phyloP scores from a whole-genome alignment of 805 yeast genomes.

The Yarrowia deformans region DNA sequence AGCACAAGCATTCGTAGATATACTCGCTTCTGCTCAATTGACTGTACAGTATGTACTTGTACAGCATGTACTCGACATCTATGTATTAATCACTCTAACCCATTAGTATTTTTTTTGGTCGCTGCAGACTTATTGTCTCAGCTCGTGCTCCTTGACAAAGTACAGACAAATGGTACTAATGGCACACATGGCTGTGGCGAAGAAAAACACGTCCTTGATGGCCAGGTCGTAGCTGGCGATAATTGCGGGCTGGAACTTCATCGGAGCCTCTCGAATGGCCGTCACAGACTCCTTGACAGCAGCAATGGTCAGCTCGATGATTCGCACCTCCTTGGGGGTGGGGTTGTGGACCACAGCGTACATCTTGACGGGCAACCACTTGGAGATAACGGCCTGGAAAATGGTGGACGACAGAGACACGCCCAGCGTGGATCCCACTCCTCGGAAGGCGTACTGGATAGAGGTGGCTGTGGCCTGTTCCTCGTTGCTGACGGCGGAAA shows the following conservation, averaged over 20 bases:
- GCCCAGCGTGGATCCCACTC: conserved; percentile 86
- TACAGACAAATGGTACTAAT: conserved; percentile 27
- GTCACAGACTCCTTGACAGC: conserved; percentile 61
- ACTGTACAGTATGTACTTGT: too few species aligned
- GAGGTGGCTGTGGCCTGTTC: conserved; percentile 88
- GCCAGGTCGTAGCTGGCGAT: conserved; percentile 58
- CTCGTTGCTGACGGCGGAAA: conserved; percentile 72
- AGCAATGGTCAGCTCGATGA: conserved; percentile 43
- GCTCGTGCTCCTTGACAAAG: conserved; percentile 35
- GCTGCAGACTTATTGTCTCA: neutral
- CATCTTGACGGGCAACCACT: conserved; percentile 44
- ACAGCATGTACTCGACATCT: too few species aligned
- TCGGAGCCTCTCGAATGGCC: conserved; percentile 59
- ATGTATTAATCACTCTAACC: neutral
- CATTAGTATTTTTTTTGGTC: neutral
- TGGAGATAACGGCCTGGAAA: conserved; percentile 60
- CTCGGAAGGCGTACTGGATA: conserved; percentile 85
- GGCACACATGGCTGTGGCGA: conserved; percentile 48
- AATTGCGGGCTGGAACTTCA: conserved; percentile 54
- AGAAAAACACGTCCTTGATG: conserved; percentile 58
- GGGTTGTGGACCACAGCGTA: conserved; percentile 27
- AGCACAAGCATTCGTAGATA: too few species aligned
- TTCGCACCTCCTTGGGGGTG: conserved; percentile 1
- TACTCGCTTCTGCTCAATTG: too few species aligned
- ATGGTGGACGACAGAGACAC: conserved; percentile 73